Conservation (phyloP, 495 filamentous ascomycete genomes). For the Thermochaetoides thermophila region DNA sequence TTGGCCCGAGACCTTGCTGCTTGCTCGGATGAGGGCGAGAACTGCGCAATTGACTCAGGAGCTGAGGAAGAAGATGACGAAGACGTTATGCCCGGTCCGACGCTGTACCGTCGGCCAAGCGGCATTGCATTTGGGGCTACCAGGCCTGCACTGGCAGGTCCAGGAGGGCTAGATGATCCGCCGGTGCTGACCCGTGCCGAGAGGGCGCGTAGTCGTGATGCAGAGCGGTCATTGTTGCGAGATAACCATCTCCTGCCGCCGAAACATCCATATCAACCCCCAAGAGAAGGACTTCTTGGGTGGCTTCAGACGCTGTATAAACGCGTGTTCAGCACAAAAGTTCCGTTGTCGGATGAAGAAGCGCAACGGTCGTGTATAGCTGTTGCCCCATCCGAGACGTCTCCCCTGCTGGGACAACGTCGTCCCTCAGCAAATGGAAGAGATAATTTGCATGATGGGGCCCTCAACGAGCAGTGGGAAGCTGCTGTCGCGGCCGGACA, state of each 20-base stretch:
- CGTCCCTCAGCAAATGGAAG: background rate
- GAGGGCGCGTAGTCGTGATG: conserved; percentile 44
- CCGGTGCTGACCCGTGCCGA: conserved; percentile 45
- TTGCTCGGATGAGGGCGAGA: conserved; percentile 39
- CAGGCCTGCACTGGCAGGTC: conserved; percentile 23
- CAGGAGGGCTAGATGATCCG: conserved; percentile 16
- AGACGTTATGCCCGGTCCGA: conserved; percentile 35
- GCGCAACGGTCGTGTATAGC: background rate
- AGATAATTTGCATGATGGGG: too few species aligned
- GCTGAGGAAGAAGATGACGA: conserved; percentile 1
- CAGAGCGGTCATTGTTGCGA: conserved; percentile 58
- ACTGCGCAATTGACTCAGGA: conserved; percentile 25
- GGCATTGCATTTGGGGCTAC: conserved; percentile 47
- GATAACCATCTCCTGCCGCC: conserved; percentile 64
- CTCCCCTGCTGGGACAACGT: conserved; percentile 21
- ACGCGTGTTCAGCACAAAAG: conserved; percentile 34
- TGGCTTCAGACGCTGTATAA: conserved; percentile 20
- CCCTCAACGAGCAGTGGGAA: conserved; percentile 53
- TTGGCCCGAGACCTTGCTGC: conserved; percentile 58
- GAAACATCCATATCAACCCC: conserved; percentile 31
- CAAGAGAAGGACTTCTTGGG: conserved; percentile 3
- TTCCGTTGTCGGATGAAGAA: conserved; percentile 22
- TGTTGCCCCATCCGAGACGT: conserved; percentile 16
- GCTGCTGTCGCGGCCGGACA: conserved; percentile 58
- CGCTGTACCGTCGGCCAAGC: conserved; percentile 58